Percentiles rank a stretch among this genome's conserved stretches.
Conservation (phyloP, 2,329 filamentous ascomycete species). For the Curvularia lunata region DNA sequence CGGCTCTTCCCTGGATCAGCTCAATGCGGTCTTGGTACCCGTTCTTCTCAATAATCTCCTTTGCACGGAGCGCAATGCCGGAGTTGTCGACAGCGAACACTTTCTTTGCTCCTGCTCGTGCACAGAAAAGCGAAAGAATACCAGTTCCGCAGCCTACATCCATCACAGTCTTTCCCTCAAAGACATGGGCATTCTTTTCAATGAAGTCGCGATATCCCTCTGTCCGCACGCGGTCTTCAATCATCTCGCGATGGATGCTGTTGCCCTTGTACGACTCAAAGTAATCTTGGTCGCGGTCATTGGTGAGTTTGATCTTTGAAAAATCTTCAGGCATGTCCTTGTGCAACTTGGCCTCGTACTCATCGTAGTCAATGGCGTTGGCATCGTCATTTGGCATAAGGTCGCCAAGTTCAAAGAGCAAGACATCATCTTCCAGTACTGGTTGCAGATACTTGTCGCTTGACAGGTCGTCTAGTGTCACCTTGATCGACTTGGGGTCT, state of each 20-base stretch:
- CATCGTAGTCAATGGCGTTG: constrained; percentile 41
- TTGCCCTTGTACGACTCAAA: constrained; percentile 66
- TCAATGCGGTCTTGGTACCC: constrained; percentile 75
- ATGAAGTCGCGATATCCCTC: constrained; percentile 95
- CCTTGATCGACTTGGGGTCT: constrained; percentile 54
- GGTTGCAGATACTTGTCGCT: constrained; percentile 84
- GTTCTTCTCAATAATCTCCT: constrained; percentile 84
- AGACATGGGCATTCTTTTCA: constrained; percentile 87
- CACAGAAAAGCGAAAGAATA: constrained; percentile 94
- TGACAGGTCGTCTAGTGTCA: constrained; percentile 68
- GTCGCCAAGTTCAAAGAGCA: constrained; percentile 88
- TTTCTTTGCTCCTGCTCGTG: constrained; percentile 81
- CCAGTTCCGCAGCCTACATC: constrained; percentile 86
- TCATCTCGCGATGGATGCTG: constrained; percentile 96
- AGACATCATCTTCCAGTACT: constrained; percentile 83
- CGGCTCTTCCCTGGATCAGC: constrained; percentile 83
- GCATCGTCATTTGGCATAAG: constrained; percentile 53
- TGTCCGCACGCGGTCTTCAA: constrained; percentile 87
- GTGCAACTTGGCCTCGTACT: constrained; percentile 49
- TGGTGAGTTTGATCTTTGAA: constrained; percentile 37
- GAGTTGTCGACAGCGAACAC: constrained; percentile 94
- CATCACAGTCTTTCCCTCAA: constrained; percentile 83
- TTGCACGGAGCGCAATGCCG: constrained; percentile 84
- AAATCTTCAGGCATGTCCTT: constrained; percentile 48
- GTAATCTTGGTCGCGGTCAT: constrained; percentile 64